Evolutionary conservation across 192 early-diverging fungal genomes (phyloP).

Genomic region (Podochytrium sp.): DNA sequence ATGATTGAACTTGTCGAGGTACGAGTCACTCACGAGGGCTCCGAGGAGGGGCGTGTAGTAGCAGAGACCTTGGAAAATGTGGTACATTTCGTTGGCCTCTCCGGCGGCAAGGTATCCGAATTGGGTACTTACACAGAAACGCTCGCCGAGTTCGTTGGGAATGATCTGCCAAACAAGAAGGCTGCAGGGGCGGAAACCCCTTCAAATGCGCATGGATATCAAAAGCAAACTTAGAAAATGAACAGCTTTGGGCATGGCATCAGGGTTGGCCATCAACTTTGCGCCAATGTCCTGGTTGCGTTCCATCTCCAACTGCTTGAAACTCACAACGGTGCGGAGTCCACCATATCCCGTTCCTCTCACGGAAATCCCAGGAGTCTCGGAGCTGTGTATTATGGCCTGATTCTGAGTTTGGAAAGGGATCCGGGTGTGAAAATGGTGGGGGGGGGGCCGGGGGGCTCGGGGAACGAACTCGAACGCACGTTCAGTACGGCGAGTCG

Average conservation of each 20-base stretch:
- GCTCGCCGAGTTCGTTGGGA: slow-evolving; percentile 59
- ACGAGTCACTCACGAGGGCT: slow-evolving; percentile 66
- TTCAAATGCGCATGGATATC: too few species aligned
- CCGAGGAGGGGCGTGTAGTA: slow-evolving; percentile 66
- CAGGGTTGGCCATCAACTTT: slow-evolving; percentile 38
- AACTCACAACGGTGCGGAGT: too few species aligned
- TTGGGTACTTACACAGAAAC: slow-evolving; percentile 53
- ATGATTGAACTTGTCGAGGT: slow-evolving; percentile 67
- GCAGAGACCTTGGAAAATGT: neutral
- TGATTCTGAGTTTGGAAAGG: too few species aligned
- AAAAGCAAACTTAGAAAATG: slow-evolving; percentile 7
- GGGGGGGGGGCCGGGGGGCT: too few species aligned
- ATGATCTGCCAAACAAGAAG: slow-evolving; percentile 37
- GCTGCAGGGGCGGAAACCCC: neutral
- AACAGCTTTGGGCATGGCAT: neutral
- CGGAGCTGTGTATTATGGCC: too few species aligned
- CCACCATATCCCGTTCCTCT: too few species aligned
- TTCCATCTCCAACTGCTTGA: slow-evolving; percentile 47
- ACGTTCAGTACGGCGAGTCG: too few species aligned
- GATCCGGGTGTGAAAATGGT: too few species aligned
- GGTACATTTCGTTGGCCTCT: slow-evolving; percentile 31
- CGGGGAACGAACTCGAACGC: too few species aligned
- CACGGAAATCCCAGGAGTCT: too few species aligned
- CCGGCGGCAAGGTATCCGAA: slow-evolving; percentile 36
- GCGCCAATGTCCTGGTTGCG: too few species aligned